These are phyloP conservation scores for Posidonia oceanica DNA, from an alignment of 116 monocot species.

Conservation along the genomic window DNA sequence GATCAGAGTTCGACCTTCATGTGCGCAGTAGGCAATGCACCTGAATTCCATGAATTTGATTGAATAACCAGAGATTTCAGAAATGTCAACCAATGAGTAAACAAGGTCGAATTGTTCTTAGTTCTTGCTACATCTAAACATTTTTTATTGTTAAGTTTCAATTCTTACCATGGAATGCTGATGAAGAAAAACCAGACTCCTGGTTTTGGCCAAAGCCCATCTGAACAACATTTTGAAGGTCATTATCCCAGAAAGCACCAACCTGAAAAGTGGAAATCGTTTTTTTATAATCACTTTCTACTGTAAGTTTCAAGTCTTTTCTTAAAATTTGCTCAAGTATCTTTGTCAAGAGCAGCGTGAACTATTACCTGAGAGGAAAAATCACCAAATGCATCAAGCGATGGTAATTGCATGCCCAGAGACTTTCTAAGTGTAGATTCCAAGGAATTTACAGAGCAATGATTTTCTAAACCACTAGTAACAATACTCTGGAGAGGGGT, in stretches of 20 bases:
- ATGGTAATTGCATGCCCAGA: conserved; percentile 7
- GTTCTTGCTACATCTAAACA: no score
- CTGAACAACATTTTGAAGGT: conserved; percentile 62
- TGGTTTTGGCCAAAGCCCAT: conserved; percentile 57
- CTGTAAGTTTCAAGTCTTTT: neutral
- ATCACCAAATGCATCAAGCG: conserved; percentile 10
- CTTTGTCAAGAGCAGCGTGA: neutral
- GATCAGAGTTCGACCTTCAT: neutral
- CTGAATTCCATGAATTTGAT: neutral
- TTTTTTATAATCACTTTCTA: neutral
- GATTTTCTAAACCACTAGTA: neutral
- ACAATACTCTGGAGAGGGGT: neutral
- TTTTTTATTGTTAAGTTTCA: neutral
- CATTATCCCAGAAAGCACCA: conserved; percentile 63
- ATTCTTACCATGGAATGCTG: neutral
- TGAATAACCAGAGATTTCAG: neutral
- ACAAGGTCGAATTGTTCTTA: neutral
- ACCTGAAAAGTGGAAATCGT: conserved; percentile 23
- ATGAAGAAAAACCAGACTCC: conserved; percentile 14
- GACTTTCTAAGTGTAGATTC: conserved; percentile 5
- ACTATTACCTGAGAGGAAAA: conserved; percentile 19
- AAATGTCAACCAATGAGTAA: neutral
- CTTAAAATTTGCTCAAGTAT: neutral
- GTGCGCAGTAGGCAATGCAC: neutral
- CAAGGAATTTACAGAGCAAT: conserved; percentile 5